Percentiles rank a stretch among this genome's conserved stretches.
These are phyloP conservation scores for Chaetomidium leptoderma DNA, from an alignment of 495 filamentous ascomycete species.

Conservation along the genomic window DNA sequence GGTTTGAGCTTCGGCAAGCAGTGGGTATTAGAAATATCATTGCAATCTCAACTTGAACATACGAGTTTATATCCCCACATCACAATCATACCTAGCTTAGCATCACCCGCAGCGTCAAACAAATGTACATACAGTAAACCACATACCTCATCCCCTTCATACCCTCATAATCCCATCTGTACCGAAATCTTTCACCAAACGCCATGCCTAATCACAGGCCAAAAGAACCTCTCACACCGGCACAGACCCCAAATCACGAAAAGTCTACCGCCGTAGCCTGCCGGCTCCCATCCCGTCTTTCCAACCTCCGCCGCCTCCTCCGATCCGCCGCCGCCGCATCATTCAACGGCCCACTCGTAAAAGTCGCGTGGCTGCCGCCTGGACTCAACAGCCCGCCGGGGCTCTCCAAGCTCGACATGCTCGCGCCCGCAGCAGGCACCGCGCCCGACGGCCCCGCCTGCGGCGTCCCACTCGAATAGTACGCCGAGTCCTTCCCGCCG, in stretches of 20 bases:
- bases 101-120: no score
- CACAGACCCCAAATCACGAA: no score
- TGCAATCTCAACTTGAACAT: neutral
- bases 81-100: neutral
- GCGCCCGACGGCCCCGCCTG: conserved; percentile 40
- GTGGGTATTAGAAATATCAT: neutral
- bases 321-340: conserved; percentile 36
- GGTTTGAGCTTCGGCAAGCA: neutral
- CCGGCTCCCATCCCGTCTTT: conserved; percentile 42
- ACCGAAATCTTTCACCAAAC: no score
- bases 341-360: conserved; percentile 27
- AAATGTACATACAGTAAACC: no score
- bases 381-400: conserved; percentile 19
- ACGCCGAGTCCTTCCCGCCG: conserved; percentile 52
- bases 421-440: conserved; percentile 31
- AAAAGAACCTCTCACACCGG: no score
- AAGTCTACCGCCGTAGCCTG: conserved; percentile 40
- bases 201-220: no score
- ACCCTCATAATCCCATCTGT: no score
- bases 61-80: neutral
- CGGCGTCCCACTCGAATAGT: conserved; percentile 51
- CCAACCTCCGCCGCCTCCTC: conserved; percentile 44
- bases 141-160: no score
- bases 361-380: conserved; percentile 37
- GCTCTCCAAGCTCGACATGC: conserved; percentile 42